Evolutionary conservation across 1,139 yeast species (phyloP).

Genomic region (Yamadazyma aaseri): DNA sequence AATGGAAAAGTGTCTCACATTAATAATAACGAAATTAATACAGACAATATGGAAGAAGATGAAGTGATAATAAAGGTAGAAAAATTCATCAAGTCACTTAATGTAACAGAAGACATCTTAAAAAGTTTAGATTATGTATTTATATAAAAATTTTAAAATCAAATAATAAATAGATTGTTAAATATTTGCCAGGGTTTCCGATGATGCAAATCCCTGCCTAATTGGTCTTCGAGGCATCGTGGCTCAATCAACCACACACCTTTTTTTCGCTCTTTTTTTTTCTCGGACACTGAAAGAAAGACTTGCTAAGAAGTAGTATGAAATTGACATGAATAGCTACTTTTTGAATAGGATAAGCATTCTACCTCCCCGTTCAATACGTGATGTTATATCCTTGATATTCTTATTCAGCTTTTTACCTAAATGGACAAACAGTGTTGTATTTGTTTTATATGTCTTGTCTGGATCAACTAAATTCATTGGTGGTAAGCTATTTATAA

Average conservation of each 20-base stretch:
- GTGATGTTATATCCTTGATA: conserved; percentile 46
- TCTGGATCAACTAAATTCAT: conserved; percentile 42
- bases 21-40: conserved; percentile 4
- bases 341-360: conserved; percentile 12
- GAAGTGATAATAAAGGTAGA: conserved; percentile 5
- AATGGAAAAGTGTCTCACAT: conserved; percentile 27
- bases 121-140: conserved; percentile 17
- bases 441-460: conserved; percentile 38
- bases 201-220: too few relatives aligned
- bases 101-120: conserved; percentile 33
- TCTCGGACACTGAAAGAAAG: background rate
- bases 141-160: background rate
- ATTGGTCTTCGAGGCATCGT: conserved; percentile 1
- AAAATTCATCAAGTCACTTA: conserved; percentile 26
- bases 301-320: conserved; percentile 1
- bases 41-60: conserved; percentile 24
- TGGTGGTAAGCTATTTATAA: conserved; percentile 42
- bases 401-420: conserved; percentile 43
- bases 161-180: too few relatives aligned
- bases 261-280: background rate
- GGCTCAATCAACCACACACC: conserved; percentile 1
- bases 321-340: conserved; percentile 5
- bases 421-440: conserved; percentile 35
- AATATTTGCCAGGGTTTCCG: too few relatives aligned
- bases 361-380: conserved; percentile 34